phyloP scores from a whole-genome alignment of 2,329 filamentous ascomycete genomes.

The Trichoderma guizhouense region DNA sequence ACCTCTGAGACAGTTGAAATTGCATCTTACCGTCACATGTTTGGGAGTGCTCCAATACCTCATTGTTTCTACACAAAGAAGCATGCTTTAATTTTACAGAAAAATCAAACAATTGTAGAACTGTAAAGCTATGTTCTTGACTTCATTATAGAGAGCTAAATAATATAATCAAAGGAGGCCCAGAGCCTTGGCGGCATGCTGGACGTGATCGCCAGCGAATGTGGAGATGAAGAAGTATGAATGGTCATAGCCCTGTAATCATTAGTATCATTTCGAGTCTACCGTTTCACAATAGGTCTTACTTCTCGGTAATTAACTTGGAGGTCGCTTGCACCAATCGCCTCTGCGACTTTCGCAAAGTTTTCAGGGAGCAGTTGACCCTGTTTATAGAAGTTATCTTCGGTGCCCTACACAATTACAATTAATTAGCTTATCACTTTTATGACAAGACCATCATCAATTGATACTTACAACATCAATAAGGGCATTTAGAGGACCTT shows the following conservation, averaged over 20 bases:
- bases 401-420: constrained; percentile 63
- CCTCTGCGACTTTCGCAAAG: constrained; percentile 73
- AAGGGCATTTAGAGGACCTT: constrained; percentile 67
- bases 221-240: constrained; percentile 95
- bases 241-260: constrained; percentile 77
- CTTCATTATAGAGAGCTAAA: neutral
- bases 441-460: neutral
- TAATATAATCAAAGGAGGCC: constrained; percentile 25
- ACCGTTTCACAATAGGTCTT: constrained; percentile 26
- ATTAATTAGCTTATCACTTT: neutral
- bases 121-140: neutral
- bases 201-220: constrained; percentile 89
- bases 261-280: neutral
- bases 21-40: too few species aligned
- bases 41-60: too few species aligned
- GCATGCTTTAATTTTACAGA: too few species aligned
- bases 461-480: constrained; percentile 72
- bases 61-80: too few species aligned
- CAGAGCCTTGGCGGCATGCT: constrained; percentile 85
- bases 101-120: too few species aligned
- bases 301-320: constrained; percentile 78
- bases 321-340: constrained; percentile 65
- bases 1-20: too few species aligned
- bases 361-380: constrained; percentile 92
- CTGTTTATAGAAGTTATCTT: constrained; percentile 95